These are phyloP conservation scores for Chaetomium sp. DNA, from an alignment of 2,329 filamentous ascomycete genomes.

Conservation along the genomic window DNA sequence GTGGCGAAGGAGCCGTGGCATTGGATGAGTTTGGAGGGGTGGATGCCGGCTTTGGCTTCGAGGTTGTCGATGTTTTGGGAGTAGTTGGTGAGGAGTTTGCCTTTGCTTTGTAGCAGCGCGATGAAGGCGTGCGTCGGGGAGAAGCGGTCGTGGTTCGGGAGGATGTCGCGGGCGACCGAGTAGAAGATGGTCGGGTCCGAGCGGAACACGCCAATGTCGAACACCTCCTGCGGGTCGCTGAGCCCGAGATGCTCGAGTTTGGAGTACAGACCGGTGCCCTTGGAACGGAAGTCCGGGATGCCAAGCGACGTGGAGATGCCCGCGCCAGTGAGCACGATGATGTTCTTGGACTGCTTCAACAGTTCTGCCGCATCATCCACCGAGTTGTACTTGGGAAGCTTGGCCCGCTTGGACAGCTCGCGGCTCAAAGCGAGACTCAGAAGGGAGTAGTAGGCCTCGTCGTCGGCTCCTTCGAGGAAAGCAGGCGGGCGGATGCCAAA, in stretches of 20 bases:
- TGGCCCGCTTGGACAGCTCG: conserved; percentile 74
- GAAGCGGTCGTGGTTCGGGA: conserved; percentile 72
- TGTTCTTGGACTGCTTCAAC: conserved; percentile 67
- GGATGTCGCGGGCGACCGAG: conserved; percentile 80
- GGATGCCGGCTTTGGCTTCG: conserved; percentile 78
- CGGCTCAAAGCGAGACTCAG: conserved; percentile 71
- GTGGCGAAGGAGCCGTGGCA: conserved; percentile 96
- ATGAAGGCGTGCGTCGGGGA: conserved; percentile 95
- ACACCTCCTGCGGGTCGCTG: conserved; percentile 87
- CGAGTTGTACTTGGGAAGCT: conserved; percentile 73
- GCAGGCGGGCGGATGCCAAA: conserved; percentile 71
- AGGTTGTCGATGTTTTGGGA: conserved; percentile 99
- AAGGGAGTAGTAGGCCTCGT: conserved; percentile 68
- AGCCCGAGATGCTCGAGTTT: conserved; percentile 72
- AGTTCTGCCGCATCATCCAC: conserved; percentile 81
- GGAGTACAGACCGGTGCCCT: conserved; percentile 85
- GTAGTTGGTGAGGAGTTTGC: conserved; percentile 91
- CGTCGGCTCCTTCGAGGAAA: conserved; percentile 66
- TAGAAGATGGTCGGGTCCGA: conserved; percentile 88
- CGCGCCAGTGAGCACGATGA: conserved; percentile 89
- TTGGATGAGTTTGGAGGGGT: conserved; percentile 77
- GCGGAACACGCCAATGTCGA: conserved; percentile 81
- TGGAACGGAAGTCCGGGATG: conserved; percentile 94
- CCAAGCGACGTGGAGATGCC: conserved; percentile 95
- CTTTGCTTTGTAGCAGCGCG: conserved; percentile 75